phyloP scores from a whole-genome alignment of 2,329 filamentous ascomycete species.

The Aureobasidium sp. region DNA sequence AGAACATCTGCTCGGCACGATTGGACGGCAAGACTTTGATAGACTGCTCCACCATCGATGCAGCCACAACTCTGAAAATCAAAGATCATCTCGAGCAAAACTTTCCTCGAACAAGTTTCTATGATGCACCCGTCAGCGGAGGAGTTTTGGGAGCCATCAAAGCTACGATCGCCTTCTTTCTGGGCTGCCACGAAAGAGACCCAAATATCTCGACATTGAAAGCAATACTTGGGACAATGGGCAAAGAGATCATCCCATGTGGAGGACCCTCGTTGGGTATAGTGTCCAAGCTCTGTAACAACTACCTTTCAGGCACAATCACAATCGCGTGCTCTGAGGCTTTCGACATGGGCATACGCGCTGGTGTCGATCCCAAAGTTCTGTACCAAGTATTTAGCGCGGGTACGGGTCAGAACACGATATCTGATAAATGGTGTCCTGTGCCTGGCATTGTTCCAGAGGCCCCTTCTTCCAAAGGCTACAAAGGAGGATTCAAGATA shows the following conservation, averaged over 20 bases:
- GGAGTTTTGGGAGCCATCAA: constrained; percentile 47
- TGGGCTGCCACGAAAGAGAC: constrained; percentile 43
- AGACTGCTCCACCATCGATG: constrained; percentile 53
- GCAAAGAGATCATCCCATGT: constrained; percentile 48
- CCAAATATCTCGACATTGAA: constrained; percentile 39
- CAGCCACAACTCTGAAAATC: constrained; percentile 32
- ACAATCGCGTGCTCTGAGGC: constrained; percentile 53
- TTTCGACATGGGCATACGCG: constrained; percentile 54
- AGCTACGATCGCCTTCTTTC: constrained; percentile 50
- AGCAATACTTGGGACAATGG: constrained; percentile 46
- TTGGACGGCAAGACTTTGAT: constrained; percentile 43
- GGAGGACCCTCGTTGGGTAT: constrained; percentile 51
- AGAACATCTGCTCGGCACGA: constrained; percentile 38
- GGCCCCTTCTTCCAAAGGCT: constrained; percentile 43
- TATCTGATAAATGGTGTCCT: constrained; percentile 46
- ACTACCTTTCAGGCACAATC: constrained; percentile 54
- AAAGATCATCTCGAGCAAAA: constrained; percentile 20
- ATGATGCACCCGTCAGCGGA: constrained; percentile 49
- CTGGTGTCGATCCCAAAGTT: constrained; percentile 49
- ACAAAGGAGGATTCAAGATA: constrained; percentile 51
- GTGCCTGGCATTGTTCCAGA: constrained; percentile 45
- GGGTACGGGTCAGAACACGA: constrained; percentile 47
- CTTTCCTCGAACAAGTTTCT: constrained; percentile 41
- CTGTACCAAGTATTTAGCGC: constrained; percentile 47
- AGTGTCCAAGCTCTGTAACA: constrained; percentile 55